Base-by-base conservation (phyloP, 257 asterid species). In the Solanum verrucosum region DNA sequence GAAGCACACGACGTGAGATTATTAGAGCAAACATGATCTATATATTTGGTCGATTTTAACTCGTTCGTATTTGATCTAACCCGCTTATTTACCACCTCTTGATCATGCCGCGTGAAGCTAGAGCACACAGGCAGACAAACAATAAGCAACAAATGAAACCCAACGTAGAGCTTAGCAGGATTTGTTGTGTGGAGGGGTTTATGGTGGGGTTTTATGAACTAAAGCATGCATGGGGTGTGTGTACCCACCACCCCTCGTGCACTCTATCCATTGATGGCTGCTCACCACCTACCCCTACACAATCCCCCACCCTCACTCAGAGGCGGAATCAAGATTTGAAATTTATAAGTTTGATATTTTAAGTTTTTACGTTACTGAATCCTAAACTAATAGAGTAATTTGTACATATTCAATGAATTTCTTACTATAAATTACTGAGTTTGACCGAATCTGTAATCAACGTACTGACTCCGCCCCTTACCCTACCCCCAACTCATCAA, bases 231-330 rank as follows among this genome's bases (percentile, higher is more conserved):
- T 72, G 42, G 78, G 83, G 37, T 44, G 42, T 74, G 90, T 52
- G 85, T 82, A 87, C 92, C 92, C 92, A 88, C 92, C 88, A 49
- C 90, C 96, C 93, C 95, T 90, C 97, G 96, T 95, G 98, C 92
- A 94, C 91, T 93, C 93, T 90, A 91, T 89, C 92, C 87, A 85
- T 87, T 89, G 88, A 92, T 91, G 93, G 93, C 91, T 91, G 94
- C 94, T 93, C 90, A 88, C 90, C 93, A 89, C 94, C 94, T 73
- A 60, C 89, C 84, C 34, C 82, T 87, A 6, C 29, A 46, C 20
- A 79, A 25, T 31, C 84, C 42, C 85, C 75, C 35, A 29, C 37
- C 6, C 21, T 1, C 7, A 60, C 7, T 63, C 3, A 2, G 18
- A n/a, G 18, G 1, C 0, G 0, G 2, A 65, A 27, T 25, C 2